Evolutionary conservation across 306 rosid species (phyloP).

Genomic region (Trifolium subterraneum): DNA sequence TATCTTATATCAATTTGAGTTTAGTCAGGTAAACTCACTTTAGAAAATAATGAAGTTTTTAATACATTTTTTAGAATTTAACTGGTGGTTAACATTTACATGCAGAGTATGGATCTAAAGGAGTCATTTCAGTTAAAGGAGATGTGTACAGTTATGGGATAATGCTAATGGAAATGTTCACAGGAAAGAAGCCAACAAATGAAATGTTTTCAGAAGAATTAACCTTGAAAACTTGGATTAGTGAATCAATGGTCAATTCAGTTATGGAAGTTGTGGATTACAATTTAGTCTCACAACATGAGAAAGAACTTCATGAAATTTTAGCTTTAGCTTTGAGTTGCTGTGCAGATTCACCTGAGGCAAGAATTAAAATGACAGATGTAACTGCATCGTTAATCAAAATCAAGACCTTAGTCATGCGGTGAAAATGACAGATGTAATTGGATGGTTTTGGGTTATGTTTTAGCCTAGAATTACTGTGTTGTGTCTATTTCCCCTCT

Average conservation of each 20-base stretch:
- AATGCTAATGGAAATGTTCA: conserved; percentile 38
- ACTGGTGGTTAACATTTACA: not conserved
- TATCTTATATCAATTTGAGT: not conserved
- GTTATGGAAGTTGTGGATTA: conserved; percentile 35
- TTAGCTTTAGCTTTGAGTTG: conserved; percentile 30
- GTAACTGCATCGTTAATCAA: conserved; percentile 1
- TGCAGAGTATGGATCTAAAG: conserved; percentile 41
- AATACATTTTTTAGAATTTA: not conserved
- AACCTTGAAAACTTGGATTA: conserved; percentile 29
- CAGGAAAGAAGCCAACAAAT: conserved; percentile 38
- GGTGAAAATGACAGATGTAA: not conserved
- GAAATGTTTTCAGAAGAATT: conserved; percentile 31
- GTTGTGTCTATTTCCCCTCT: too few species aligned
- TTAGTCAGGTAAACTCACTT: too few species aligned
- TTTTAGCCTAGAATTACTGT: too few species aligned
- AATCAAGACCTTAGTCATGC: conserved; percentile 15
- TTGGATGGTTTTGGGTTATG: not conserved
- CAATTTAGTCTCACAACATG: conserved; percentile 24
- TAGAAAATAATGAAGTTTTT: not conserved
- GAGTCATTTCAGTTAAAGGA: conserved; percentile 33
- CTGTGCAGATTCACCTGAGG: conserved; percentile 18
- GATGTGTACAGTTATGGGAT: conserved; percentile 43
- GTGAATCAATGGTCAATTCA: conserved; percentile 12
- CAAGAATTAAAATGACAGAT: conserved; percentile 21
- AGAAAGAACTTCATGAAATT: conserved; percentile 15